Evolutionary conservation across 192 early-diverging fungal species (phyloP), one percentile per base, ranked within the genome.

Genomic region (Umbelopsis sp.): DNA sequence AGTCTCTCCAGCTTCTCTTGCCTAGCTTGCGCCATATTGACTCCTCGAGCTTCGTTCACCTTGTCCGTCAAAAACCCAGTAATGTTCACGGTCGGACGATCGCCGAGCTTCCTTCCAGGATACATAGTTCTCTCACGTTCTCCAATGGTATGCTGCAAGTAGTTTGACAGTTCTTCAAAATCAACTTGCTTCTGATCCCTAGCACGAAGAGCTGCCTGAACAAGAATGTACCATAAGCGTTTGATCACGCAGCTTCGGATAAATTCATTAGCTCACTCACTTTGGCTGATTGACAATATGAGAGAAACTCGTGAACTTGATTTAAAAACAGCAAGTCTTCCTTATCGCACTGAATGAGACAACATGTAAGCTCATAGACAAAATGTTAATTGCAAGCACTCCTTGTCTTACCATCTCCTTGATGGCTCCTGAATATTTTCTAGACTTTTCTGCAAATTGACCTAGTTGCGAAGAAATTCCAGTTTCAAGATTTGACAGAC

Each of bases 171-270:
- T 56, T 93, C 96, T 82, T 98, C 96, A 77, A 90, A 90, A 83
- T 98, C 97, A 9, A 96, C 83, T 82, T 98, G 97, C 81, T 97
- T 97, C 79, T 98, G 95, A 80, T 98, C 97, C 22, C 96, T 81
- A 65, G 86, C 72, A 68, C 85, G 88, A 26, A 98, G 83, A 44
- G 92, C 85, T 66, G 92, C 91, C 90, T 83, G 34, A 22, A 43
- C 32, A 66, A 66, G 22, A 24, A 52, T 66, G 53, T 65, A 0
- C 36, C 79, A 65, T 73, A 78, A 82, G 21, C 71, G 50, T 70
- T 83, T 78, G 65, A 76, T 74, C n/a, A 68, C 29, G 20, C 16
- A 71, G 20, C 72, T 5, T 20, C 1, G 20, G 11, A 20, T 62
- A 41, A 14, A 44, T 34, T 44, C 24, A 10, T 31, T 45, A 10